Base-by-base conservation (phyloP, 495 filamentous ascomycete genomes). In the Daldinia decipiens region DNA sequence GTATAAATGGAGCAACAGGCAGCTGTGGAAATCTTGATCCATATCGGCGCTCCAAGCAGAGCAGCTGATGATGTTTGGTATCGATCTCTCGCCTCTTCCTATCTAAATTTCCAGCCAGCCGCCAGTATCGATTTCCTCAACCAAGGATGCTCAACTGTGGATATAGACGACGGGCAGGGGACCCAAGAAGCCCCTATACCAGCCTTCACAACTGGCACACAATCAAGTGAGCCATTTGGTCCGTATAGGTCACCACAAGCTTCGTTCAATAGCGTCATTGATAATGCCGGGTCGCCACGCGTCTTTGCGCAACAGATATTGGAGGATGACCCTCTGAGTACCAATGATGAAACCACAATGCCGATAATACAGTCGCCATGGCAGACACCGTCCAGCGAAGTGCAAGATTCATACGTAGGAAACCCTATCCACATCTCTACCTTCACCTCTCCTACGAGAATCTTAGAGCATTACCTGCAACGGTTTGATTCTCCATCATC, bases 11-110 rank as follows among this genome's bases (percentile, higher is more conserved):
- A 76, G 54, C 61, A 50, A 56, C 74, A 71, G 29, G 59, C 69
- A 31, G 75, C 81, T 36, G 77, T 81, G 15, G 89, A 93, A 79
- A 88, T 93, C 52, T 82, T 93, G 54, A 86, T 92, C 21, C 91
- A 93, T 77, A 83, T 89, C 71, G 82, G 87, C 34, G 91, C 90
- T 32, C 87, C 91, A 55, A 88, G 88, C 75, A 81, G 77, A 55
- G 83, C 76, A 29, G 73, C 71, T 45, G 89, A 93, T 67, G 91
- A 94, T 78, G 81, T 82, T 3, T 76, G 79, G 64, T 92, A 94
- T 76, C 81, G 89, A 27, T 83, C 82, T 17, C 82, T 91, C 43
- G 87, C 89, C 19, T 75, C 79, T 13, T 88, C 87, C 12, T 91
- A 91, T 63, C 65, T 91, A 5, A 76, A 83, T 53, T 92, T 91